These are phyloP conservation scores for Debaryomyces maramus DNA, from an alignment of 805 yeast genomes.

Conservation along the genomic window DNA sequence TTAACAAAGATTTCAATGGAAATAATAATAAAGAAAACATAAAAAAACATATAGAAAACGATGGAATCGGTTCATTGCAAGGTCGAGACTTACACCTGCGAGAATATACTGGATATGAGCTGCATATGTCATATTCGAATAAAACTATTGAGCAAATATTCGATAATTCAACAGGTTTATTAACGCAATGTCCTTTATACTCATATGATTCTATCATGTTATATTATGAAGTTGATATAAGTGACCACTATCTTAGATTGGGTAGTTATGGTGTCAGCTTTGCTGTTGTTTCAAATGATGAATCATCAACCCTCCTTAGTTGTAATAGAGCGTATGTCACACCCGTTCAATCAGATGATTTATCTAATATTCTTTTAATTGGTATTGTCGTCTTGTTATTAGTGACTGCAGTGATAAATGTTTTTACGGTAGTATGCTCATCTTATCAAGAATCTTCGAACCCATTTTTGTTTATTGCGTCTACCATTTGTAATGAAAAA, in stretches of 20 bases:
- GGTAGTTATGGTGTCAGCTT: constrained; percentile 48
- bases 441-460: constrained; percentile 60
- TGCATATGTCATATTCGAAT: constrained; percentile 10
- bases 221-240: constrained; percentile 41
- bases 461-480: constrained; percentile 51
- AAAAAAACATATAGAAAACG: not conserved
- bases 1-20: not conserved
- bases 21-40: not conserved
- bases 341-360: constrained; percentile 36
- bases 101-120: no score
- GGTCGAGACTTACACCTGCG: not conserved
- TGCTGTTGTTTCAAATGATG: constrained; percentile 42
- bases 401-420: constrained; percentile 40
- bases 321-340: constrained; percentile 52
- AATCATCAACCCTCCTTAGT: constrained; percentile 38
- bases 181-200: constrained; percentile 37
- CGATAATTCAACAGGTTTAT: constrained; percentile 25
- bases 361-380: constrained; percentile 35
- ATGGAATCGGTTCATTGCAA: not conserved
- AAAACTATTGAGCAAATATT: constrained; percentile 19
- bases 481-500: constrained; percentile 59
- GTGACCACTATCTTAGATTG: constrained; percentile 37
- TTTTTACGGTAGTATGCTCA: constrained; percentile 44
- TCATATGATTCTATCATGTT: constrained; percentile 36
- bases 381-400: constrained; percentile 42